phyloP scores from a whole-genome alignment of 169 alveolate genomes.

The Cyclospora cayetanensis region DNA sequence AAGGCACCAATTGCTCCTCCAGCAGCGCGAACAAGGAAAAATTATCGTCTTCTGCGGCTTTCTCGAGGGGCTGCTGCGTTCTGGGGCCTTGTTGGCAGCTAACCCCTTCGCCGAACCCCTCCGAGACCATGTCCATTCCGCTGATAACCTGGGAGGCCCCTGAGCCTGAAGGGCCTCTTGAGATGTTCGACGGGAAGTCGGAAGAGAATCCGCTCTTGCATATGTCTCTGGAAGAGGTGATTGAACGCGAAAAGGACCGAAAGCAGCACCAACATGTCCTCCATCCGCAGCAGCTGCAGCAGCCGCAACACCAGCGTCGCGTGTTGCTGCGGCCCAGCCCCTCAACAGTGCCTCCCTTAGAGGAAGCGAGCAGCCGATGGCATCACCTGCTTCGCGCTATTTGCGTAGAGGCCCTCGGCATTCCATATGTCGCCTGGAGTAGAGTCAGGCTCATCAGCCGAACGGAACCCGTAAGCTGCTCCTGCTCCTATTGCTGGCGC shows the following conservation, averaged over 20 bases:
- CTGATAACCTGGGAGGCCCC: constrained; percentile 48
- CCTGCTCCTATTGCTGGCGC: constrained; percentile 13
- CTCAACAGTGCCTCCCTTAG: neutral
- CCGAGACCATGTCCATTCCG: neutral
- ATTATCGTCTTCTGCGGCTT: no score
- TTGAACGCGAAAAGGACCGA: neutral
- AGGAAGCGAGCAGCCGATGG: neutral
- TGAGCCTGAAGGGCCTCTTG: neutral
- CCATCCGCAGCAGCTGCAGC: constrained; percentile 25
- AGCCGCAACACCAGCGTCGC: constrained; percentile 31
- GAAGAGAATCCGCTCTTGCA: constrained; percentile 8
- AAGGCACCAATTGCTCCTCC: no score
- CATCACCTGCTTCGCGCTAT: constrained; percentile 19
- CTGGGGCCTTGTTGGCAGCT: no score
- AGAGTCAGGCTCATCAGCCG: neutral
- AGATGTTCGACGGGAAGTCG: neutral
- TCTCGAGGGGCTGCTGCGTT: no score
- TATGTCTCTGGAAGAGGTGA: neutral
- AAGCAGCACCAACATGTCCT: neutral
- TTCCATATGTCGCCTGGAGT: constrained; percentile 10
- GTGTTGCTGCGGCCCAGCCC: constrained; percentile 43
- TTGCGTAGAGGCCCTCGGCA: constrained; percentile 11
- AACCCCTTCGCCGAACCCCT: neutral
- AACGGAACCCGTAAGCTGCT: constrained; percentile 1
- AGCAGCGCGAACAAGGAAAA: no score